Base-by-base conservation (phyloP, 441 rosid genomes). In the Croton setiger region DNA sequence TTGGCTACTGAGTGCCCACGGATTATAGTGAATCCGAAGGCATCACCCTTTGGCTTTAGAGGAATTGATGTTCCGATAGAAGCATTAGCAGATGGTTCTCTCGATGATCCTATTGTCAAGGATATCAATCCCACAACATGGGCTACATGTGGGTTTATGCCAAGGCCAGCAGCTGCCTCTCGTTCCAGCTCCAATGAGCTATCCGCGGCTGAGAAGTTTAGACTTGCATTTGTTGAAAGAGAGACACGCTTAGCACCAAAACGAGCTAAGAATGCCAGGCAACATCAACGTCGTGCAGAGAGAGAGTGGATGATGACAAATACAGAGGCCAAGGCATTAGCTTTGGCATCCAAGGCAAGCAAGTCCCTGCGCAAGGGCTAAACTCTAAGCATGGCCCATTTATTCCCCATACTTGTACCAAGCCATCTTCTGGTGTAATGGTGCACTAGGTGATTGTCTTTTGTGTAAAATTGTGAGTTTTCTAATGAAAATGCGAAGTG, bases 231-330 rank as follows among this genome's bases (percentile, higher is more conserved):
- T 69, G 77, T 75, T 56, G 97, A 89, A 75, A 87, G 98, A 71
- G 96, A 91, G 77, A 81, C 87, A 5, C 81, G 96, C 5, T 73
- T 91, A 71, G 98, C 97, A 47, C 97, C 97, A 44, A 94, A 94
- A 75, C 88, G 97, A 58, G 98, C 97, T 0, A 94, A 94, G 79
- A 94, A 92, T 33, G 88, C 86, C 9, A 88, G 99, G 75, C 97
- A 94, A 51, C 97, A 78, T 74, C 90, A 88, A 72, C 88, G 96
- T 9, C 91, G 98, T 35, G 90, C 85, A 17, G 96, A 94, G 75
- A 88, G 83, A 76, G 90, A 90, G 70, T 85, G 87, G 89, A 74
- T 83, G 83, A 79, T 67, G 82, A 76, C 74, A 58, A 84, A 79
- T 71, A 68, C 87, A 27, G 64, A 72, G 60, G 90, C 88, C 33